Base-by-base conservation (phyloP, 371 early-diverging fungal genomes). In the Syncephalis plumigaleata region DNA sequence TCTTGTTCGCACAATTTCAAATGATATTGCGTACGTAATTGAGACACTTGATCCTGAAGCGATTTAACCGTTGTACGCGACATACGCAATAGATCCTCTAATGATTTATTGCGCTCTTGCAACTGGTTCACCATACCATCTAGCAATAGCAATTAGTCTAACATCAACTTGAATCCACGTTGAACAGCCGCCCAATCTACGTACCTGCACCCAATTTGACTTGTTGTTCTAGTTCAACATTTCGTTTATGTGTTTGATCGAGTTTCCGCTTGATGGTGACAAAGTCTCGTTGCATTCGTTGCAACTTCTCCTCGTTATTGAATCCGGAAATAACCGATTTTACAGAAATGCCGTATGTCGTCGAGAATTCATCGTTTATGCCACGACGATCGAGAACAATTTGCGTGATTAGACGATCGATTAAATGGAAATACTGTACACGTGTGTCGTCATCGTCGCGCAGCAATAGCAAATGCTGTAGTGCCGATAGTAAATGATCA, bases 361-460 rank as follows among this genome's bases (percentile, higher is more conserved):
- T 51, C 0, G 68, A 56, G 27, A 68, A 71, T 42, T 76, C 72
- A 24, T 79, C 78, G 0, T 80, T 70, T 21, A 79, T 58, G 1
- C 75, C 81, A 48, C 77, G 75, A 25, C 82, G 65, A 46, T 89
- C 85, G 53, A 87, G 67, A 7, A 88, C 84, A 1, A 89, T 75
- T 46, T 87, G 81, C 5, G 84, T 78, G 17, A 87, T 63, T 11
- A 87, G 57, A 37, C 73, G 68, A 55, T 88, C 87, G 38, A 89
- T 61, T 20, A 88, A 58, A 49, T 85, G 87, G 51, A 77, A 81
- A 51, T 86, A 87, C 4, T 77, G 71, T n/a, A 63, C 78, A 61
- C 64, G 67, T 44, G 68, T 58, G n/a, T 67, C 72, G 0, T 67
- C 75, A 44, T 75, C 63, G 25, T 81, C 85, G 18, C 79, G 75